Base-by-base conservation (phyloP, 345 rosid species). In the Hibiscus mutabilis region DNA sequence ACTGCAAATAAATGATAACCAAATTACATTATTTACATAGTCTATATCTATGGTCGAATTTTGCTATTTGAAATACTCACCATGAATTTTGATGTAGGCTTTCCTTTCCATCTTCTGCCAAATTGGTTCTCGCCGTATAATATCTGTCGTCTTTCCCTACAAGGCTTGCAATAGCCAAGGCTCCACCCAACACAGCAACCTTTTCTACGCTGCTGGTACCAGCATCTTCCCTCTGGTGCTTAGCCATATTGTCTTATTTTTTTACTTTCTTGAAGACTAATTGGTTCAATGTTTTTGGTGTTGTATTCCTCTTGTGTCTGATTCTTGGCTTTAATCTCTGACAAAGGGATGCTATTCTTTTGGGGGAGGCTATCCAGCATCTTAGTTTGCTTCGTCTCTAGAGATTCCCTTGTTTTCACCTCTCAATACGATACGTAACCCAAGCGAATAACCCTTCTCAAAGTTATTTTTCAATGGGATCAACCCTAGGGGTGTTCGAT, bases 151-250 rank as follows among this genome's bases (percentile, higher is more conserved):
- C 4, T n/a, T 69, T 61, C 47, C 73, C 84, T 24, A 77, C 59
- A 63, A 84, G 62, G 55, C 82, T 67, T 0, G 79, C 84, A 42
- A 78, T 74, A 73, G 80, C 89, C 76, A 87, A 42, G 3, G 86
- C 87, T 19, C 89, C 89, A 46, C 82, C 87, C 70, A 75, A 76
- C 62, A 81, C 60, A 57, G 79, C 60, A 72, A 75, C 63, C 9
- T 79, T 77, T 35, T 84, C 86, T 0, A 82, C 40, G 63, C 78
- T 77, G 10, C 64, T 18, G 9, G 77, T 78, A 19, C 66, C 59
- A 0, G 21, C 46, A 9, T 40, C 35, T 16, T 14, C 33, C 22
- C 61, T 14, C 6, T 58, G 35, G 6, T 9, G 57, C 71, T 72
- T 51, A 69, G 57, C 75, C 80, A 59, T 77, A 40, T 21, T 53